Evolutionary conservation across 768 basidiomycete species (phyloP), one percentile per base, ranked within the genome.

Genomic region (Pleurotus salmoneostramineus): DNA sequence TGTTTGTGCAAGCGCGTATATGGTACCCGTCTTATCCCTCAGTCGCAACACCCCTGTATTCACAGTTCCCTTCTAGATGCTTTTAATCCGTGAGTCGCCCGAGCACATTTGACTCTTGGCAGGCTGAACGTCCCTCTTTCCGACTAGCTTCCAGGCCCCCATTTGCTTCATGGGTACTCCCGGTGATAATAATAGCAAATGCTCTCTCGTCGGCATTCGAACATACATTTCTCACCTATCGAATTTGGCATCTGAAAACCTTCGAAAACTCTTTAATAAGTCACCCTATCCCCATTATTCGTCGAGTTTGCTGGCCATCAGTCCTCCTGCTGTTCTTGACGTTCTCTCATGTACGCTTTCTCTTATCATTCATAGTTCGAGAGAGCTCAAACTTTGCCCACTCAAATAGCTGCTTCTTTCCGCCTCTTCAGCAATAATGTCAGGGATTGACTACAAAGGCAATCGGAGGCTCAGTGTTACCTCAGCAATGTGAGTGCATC

Each of bases 141-240:
- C 12, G 15, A 11, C 15, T 14, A 7, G 21, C 14, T 10, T 31
- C 12, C 17, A 31, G 10, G 5, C 11, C 14, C 8, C 21, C 52
- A 10, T 15, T 27, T 42, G 6, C 12, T 8, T 6, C 4, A 17
- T 54, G 52, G 52, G 15, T 40, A 21, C 12, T 37, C 5, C 36
- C 52, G 11, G 8, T 42, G 12, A 42, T 54, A 10, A 54, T 54
- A 12, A 40, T 37, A 32, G 40, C 52, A 5, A 54, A 54, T 42
- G 52, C 34, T 14, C n/a, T 40, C 12, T 54, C 52, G 37, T 40
- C 52, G 14, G 52, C 36, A 15, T 42, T 54, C 8, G 52, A 54
- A 31, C 52, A 54, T 37, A 43, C 37, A 4, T 54, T 54, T 36
- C 52, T 54, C 52, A 54, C 52, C n/a, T 54, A 54, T 42, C 52